Percentiles rank a stretch among this genome's conserved stretches.
phyloP scores from a whole-genome alignment of 139 green algal genomes.

The Chlamydomonas incerta region DNA sequence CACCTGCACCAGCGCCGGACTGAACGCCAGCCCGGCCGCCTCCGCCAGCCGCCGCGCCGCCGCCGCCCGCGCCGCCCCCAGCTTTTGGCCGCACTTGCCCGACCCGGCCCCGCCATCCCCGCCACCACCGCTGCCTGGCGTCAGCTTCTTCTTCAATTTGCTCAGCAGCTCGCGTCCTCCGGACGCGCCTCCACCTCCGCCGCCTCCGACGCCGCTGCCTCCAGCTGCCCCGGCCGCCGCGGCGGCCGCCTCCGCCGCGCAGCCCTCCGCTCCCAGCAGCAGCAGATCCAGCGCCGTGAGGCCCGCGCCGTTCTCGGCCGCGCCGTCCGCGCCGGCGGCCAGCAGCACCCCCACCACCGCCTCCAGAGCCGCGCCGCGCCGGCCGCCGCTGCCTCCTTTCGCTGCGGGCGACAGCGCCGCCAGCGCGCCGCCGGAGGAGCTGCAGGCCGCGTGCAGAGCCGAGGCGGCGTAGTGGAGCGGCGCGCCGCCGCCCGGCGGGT shows the following conservation, averaged over 20 bases:
- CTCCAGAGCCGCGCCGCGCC: neutral
- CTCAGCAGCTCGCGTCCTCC: neutral
- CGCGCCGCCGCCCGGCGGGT: too few species aligned
- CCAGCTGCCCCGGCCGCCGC: neutral
- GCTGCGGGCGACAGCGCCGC: neutral
- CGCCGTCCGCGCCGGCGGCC: slow-evolving; percentile 1
- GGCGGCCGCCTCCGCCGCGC: neutral
- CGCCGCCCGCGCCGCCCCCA: neutral
- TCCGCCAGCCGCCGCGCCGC: neutral
- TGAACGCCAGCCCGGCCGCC: neutral
- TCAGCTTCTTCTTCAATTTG: too few species aligned
- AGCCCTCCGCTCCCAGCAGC: neutral
- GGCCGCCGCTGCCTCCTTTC: neutral
- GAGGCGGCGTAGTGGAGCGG: too few species aligned
- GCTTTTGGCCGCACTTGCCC: too few species aligned
- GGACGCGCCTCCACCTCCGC: too few species aligned
- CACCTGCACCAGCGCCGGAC: neutral
- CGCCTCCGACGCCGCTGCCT: neutral
- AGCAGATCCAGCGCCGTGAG: slow-evolving; percentile 10
- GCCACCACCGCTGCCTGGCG: too few species aligned
- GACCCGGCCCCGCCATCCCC: neutral
- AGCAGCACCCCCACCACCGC: neutral
- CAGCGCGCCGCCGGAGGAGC: neutral
- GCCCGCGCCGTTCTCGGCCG: slow-evolving; percentile 1
- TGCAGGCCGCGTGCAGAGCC: neutral